Base-by-base conservation (phyloP, 345 rosid genomes). In the Mallotus nudiflorus region DNA sequence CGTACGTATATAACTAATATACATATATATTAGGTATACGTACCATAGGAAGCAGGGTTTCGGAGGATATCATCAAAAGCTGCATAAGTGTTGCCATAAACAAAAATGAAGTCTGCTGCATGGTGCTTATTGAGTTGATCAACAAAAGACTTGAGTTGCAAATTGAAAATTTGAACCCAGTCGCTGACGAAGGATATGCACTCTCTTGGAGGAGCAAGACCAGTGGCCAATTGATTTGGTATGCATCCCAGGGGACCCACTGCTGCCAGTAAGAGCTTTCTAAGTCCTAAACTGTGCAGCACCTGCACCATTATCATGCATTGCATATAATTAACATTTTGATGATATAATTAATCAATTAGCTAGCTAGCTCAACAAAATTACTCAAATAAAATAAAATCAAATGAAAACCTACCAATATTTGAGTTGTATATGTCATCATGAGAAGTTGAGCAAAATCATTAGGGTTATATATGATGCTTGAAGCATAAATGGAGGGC, bases 231-330 rank as follows among this genome's bases (percentile, higher is more conserved):
- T 51, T 84, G 89, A 71, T 84, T 82, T 1, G 88, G 93, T 60
- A 84, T 84, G 81, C 90, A 88, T 24, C 94, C 91, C 9, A 88
- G 79, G 0, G 92, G 92, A 20, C 92, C 92, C 0, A 91, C 67
- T 18, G 77, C 87, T 0, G 84, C 84, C 65, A 91, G 5, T 40
- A 87, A 77, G 37, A 72, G 65, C 24, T 56, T 65, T 3, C 28
- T 46, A 9, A 42, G 24, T 64, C 75, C 68, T 27, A 53, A 53
- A 15, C 44, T 29, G 14, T 64, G 48, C 4, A 63, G 67, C 22
- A 55, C 76, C 90, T 89, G 68, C 16, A 55, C 25, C 7, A n/a
- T 7, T 4, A 52, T 19, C 6, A 6, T 52, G 11, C 3, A 9
- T 39, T 39, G 42, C 42, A 39, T 9, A 39, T 39, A 39, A n/a